These are phyloP conservation scores for Camellia japonica DNA, from an alignment of 148 eudicot genomes.

Conservation along the genomic window DNA sequence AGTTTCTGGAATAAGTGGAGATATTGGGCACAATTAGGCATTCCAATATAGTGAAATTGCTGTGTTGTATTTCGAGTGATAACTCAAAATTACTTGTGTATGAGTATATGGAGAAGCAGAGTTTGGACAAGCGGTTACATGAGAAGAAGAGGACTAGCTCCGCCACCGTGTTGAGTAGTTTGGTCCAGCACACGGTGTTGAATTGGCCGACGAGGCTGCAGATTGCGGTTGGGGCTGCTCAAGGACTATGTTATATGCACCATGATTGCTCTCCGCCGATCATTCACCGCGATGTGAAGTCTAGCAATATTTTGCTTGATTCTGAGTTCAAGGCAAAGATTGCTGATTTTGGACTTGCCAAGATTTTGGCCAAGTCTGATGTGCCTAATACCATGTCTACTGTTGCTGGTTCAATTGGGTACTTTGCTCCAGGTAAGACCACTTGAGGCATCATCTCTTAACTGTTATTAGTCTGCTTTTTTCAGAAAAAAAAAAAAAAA, in stretches of 20 bases:
- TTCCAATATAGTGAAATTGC: constrained; percentile 69
- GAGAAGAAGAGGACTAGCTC: not conserved
- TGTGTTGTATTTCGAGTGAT: constrained; percentile 70
- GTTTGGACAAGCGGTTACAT: constrained; percentile 25
- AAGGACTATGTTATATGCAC: constrained; percentile 55
- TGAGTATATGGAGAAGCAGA: constrained; percentile 69
- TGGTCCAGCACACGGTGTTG: constrained; percentile 3
- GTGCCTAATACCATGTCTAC: constrained; percentile 44
- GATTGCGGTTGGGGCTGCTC: constrained; percentile 53
- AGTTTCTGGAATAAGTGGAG: constrained; percentile 61
- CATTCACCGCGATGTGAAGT: constrained; percentile 58
- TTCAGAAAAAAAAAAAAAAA: too few relatives aligned
- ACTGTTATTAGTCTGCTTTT: too few relatives aligned
- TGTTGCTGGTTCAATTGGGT: constrained; percentile 58
- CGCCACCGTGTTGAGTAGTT: too few relatives aligned
- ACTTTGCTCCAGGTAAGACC: constrained; percentile 59
- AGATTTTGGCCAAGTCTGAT: constrained; percentile 32
- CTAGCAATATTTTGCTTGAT: constrained; percentile 57
- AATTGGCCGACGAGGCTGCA: constrained; percentile 52
- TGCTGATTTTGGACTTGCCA: constrained; percentile 64
- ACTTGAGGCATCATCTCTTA: not conserved
- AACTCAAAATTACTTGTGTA: constrained; percentile 61
- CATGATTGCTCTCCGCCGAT: constrained; percentile 47
- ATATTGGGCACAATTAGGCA: constrained; percentile 63
- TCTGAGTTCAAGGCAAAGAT: constrained; percentile 49